Conservation (phyloP, 139 green algal species). For the Nannochloris sp. region DNA sequence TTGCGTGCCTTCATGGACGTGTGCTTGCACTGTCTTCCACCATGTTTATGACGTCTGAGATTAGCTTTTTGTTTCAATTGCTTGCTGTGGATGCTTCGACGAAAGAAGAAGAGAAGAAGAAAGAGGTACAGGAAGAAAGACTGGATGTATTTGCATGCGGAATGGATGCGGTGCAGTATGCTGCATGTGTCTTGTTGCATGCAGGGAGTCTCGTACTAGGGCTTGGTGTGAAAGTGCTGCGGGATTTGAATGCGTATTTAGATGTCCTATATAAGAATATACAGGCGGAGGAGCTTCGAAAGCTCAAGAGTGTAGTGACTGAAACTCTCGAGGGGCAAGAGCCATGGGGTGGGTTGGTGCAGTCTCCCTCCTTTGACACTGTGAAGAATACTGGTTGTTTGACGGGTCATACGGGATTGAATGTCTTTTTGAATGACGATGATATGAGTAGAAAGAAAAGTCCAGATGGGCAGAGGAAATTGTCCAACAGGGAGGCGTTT, state of each 20-base stretch:
- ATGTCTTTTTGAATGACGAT: slow-evolving; percentile 20
- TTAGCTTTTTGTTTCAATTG: too few species aligned
- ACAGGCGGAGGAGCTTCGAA: too few species aligned
- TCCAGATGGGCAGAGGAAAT: slow-evolving; percentile 41
- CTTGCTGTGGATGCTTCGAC: too few species aligned
- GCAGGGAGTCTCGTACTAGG: slow-evolving; percentile 27
- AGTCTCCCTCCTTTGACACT: slow-evolving; percentile 1
- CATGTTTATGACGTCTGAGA: too few species aligned
- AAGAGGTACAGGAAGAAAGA: too few species aligned
- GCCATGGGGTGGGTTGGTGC: background rate
- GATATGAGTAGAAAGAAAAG: background rate
- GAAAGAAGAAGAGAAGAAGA: too few species aligned
- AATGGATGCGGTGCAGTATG: slow-evolving; percentile 10
- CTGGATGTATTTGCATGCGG: slow-evolving; percentile 5
- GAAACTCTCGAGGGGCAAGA: too few species aligned
- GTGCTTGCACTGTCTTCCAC: too few species aligned
- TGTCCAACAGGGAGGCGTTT: slow-evolving; percentile 48
- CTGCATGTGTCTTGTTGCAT: slow-evolving; percentile 12
- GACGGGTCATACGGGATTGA: slow-evolving; percentile 9
- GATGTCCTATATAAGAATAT: too few species aligned
- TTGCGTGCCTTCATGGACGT: too few species aligned
- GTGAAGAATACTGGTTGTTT: background rate
- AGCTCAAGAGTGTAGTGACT: too few species aligned
- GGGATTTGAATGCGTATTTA: background rate
- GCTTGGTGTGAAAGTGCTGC: slow-evolving; percentile 28